Percentiles rank a stretch among this genome's conserved stretches.
Evolutionary conservation across 352 stramenopile genomes (phyloP).

Genomic region (Pythium diclinum): DNA sequence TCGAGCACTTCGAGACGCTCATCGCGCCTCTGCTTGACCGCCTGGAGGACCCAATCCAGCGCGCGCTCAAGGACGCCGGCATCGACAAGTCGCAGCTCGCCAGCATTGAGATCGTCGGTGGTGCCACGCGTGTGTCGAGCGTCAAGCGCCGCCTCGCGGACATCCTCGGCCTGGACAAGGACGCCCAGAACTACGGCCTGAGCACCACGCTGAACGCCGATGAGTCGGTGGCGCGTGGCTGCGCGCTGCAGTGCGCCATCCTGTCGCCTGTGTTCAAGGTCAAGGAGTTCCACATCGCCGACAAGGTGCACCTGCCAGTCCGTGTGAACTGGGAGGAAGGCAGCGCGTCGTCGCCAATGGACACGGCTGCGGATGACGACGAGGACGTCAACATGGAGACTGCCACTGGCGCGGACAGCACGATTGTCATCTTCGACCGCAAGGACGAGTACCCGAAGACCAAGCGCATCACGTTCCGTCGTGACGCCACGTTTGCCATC

Average conservation of each 20-base stretch:
- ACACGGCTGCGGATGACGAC: conserved; percentile 75
- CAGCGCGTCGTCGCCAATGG: conserved; percentile 41
- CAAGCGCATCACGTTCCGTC: conserved; percentile 95
- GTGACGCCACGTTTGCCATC: conserved; percentile 92
- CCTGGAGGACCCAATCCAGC: conserved; percentile 83
- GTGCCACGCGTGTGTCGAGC: conserved; percentile 93
- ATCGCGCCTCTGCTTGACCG: conserved; percentile 86
- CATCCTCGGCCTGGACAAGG: conserved; percentile 91
- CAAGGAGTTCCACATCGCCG: conserved; percentile 88
- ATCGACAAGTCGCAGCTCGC: conserved; percentile 88
- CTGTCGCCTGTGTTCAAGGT: conserved; percentile 98
- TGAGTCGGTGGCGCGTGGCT: conserved; percentile 96
- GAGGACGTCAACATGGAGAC: conserved; percentile 86
- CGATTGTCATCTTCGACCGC: conserved; percentile 94
- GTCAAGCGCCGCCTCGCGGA: conserved; percentile 93
- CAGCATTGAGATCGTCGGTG: conserved; percentile 96
- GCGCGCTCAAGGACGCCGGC: conserved; percentile 84
- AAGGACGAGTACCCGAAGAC: conserved; percentile 97
- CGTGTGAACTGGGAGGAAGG: conserved; percentile 92
- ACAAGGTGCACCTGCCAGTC: conserved; percentile 91
- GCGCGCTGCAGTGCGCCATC: conserved; percentile 98
- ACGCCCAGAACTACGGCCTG: conserved; percentile 95
- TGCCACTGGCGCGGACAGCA: conserved; percentile 62
- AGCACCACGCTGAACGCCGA: conserved; percentile 99
- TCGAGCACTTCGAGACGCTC: conserved; percentile 95